phyloP scores from a whole-genome alignment of 2,329 filamentous ascomycete genomes.

The Microascus cirrosus region DNA sequence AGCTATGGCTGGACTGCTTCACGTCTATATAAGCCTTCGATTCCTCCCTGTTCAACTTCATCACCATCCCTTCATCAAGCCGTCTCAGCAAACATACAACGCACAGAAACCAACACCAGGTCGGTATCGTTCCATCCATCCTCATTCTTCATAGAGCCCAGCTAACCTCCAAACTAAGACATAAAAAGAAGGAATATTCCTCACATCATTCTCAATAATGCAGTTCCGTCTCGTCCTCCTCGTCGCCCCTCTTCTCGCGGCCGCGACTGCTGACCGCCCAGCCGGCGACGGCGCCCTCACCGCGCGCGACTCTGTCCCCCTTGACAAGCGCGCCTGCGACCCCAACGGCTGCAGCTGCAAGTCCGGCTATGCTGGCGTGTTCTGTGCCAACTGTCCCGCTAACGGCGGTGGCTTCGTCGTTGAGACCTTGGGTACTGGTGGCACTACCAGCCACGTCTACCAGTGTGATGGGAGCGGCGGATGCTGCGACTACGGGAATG shows the following conservation, averaged over 20 bases:
- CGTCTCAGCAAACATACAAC: background rate
- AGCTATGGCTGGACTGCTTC: background rate
- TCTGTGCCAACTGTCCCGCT: constrained; percentile 1
- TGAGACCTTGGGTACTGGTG: background rate
- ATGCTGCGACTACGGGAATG: constrained; percentile 12
- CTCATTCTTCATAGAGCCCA: background rate
- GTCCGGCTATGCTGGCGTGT: background rate
- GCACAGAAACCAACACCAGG: background rate
- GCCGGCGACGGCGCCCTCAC: background rate
- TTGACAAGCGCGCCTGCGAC: constrained; percentile 2
- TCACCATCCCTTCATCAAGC: background rate
- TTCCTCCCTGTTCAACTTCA: background rate
- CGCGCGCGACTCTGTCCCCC: background rate
- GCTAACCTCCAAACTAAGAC: background rate
- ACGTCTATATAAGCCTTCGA: background rate
- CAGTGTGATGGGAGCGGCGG: constrained; percentile 10
- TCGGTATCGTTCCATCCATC: background rate
- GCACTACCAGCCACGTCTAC: constrained; percentile 8
- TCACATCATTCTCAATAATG: background rate
- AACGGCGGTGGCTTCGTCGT: background rate
- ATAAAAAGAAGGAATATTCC: background rate
- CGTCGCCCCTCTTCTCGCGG: background rate
- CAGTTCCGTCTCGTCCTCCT: background rate
- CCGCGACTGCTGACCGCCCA: background rate
- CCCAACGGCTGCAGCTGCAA: constrained; percentile 4